Evolutionary conservation across 139 green algal species (phyloP).

Genomic region (Chlorella sp.): DNA sequence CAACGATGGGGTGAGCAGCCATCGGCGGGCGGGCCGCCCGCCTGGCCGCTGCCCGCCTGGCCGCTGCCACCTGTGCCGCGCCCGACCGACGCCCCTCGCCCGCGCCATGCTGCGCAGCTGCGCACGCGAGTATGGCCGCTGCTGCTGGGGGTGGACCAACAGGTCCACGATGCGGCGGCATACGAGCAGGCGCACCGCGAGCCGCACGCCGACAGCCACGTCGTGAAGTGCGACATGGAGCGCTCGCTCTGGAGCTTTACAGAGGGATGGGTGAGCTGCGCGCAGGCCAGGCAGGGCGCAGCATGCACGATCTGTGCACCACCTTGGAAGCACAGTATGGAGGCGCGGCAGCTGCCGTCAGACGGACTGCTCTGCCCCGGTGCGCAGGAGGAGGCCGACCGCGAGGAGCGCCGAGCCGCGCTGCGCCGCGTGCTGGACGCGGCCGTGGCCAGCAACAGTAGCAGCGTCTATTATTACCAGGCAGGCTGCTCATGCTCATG

Average conservation of each 20-base stretch:
- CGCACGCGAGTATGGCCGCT: slow-evolving; percentile 70
- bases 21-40: neutral
- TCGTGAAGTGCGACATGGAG: slow-evolving; percentile 72
- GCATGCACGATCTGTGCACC: too few relatives aligned
- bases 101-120: slow-evolving; percentile 37
- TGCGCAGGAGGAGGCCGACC: slow-evolving; percentile 54
- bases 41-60: neutral
- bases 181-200: slow-evolving; percentile 3
- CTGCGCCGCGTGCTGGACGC: slow-evolving; percentile 72
- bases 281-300: neutral
- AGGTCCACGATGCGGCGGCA: neutral
- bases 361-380: neutral
- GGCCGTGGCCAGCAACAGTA: slow-evolving; percentile 42
- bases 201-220: slow-evolving; percentile 54
- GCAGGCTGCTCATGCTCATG: too few relatives aligned
- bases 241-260: slow-evolving; percentile 79
- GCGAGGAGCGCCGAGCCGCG: slow-evolving; percentile 41
- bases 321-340: neutral
- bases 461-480: slow-evolving; percentile 78
- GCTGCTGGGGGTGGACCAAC: slow-evolving; percentile 52
- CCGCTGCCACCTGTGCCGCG: neutral
- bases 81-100: too few relatives aligned
- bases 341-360: neutral
- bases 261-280: slow-evolving; percentile 35
- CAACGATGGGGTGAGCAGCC: slow-evolving; percentile 42